Conservation (phyloP, 257 asterid species). For the Solanum dulcamara region DNA sequence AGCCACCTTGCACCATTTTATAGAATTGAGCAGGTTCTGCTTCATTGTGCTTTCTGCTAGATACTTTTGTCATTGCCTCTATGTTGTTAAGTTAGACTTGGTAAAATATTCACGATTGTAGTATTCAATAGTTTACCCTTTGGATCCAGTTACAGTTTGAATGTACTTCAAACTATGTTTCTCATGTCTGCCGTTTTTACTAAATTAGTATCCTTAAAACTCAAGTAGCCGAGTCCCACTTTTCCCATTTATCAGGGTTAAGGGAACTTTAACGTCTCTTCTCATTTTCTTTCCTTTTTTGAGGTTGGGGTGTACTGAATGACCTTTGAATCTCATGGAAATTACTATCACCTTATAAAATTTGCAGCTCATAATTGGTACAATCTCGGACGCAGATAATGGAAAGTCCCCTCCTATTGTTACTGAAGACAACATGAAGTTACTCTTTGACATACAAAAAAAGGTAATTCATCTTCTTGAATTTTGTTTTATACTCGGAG, state of each 20-base stretch:
- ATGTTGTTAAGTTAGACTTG: background rate
- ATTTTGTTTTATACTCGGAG: background rate
- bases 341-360: slow-evolving; percentile 2
- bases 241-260: background rate
- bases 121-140: background rate
- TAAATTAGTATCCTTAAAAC: background rate
- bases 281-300: background rate
- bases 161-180: background rate
- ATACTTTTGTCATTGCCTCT: background rate
- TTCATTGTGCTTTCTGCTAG: background rate
- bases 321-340: slow-evolving; percentile 1
- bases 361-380: slow-evolving; percentile 89
- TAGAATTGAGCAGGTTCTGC: slow-evolving; percentile 89
- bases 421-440: slow-evolving; percentile 76
- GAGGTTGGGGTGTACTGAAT: background rate
- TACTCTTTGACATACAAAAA: slow-evolving; percentile 80
- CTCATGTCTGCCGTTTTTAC: background rate
- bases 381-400: slow-evolving; percentile 45
- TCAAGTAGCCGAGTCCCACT: background rate
- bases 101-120: background rate
- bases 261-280: background rate
- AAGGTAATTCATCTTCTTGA: slow-evolving; percentile 40
- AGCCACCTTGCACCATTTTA: slow-evolving; percentile 91
- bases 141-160: background rate
- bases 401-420: slow-evolving; percentile 79